These are phyloP conservation scores for Ammopiptanthus mongolicus DNA, from an alignment of 306 rosid genomes.

Conservation along the genomic window DNA sequence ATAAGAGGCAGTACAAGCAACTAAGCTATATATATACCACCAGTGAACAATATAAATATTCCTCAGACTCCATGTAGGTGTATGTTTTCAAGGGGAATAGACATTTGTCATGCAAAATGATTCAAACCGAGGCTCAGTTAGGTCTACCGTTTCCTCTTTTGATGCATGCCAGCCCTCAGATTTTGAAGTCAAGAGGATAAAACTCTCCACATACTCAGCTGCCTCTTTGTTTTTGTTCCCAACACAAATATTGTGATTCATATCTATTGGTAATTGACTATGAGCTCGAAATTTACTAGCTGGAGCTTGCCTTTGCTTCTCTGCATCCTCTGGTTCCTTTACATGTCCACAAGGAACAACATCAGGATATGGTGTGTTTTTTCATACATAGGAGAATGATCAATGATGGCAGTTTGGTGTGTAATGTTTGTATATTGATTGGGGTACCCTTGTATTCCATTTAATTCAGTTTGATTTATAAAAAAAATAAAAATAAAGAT, in stretches of 20 bases:
- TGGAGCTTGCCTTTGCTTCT: conserved; percentile 38
- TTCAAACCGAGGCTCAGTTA: conserved; percentile 86
- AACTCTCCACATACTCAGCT: conserved; percentile 44
- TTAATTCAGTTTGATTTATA: no score
- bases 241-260: conserved; percentile 22
- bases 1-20: not conserved
- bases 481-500: no score
- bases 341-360: conserved; percentile 23
- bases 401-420: conserved; percentile 22
- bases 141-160: conserved; percentile 75
- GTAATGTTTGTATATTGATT: no score
- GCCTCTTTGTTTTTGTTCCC: conserved; percentile 29
- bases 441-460: no score
- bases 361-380: conserved; percentile 26
- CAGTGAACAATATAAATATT: not conserved
- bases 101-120: conserved; percentile 59
- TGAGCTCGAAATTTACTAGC: conserved; percentile 29
- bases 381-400: conserved; percentile 13
- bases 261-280: conserved; percentile 35
- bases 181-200: conserved; percentile 51
- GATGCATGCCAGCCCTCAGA: conserved; percentile 37
- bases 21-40: not conserved
- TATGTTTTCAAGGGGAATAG: conserved; percentile 26
- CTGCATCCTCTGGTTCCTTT: conserved; percentile 37
- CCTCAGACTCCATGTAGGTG: not conserved